Percentiles rank a stretch among this genome's conserved stretches.
These are phyloP conservation scores for Sonneratia alba DNA, from an alignment of 345 rosid genomes.

Conservation along the genomic window DNA sequence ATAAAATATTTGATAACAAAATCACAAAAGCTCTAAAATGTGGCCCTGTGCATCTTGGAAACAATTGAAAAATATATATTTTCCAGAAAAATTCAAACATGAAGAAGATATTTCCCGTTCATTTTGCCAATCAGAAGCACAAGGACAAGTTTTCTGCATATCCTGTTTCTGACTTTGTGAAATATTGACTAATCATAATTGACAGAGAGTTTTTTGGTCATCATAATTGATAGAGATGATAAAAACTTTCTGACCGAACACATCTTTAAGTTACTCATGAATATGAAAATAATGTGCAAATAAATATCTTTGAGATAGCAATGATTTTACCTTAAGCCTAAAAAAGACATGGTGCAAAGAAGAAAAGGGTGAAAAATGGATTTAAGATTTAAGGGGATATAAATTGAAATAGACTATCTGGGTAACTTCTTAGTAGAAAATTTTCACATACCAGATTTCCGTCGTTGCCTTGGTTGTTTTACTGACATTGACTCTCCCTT, in stretches of 20 bases:
- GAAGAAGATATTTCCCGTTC: neutral
- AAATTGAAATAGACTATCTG: neutral
- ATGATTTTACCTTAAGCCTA: neutral
- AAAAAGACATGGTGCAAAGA: neutral
- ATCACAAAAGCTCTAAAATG: neutral
- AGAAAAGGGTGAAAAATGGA: neutral
- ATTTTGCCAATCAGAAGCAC: neutral
- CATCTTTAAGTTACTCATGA: neutral
- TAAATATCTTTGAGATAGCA: neutral
- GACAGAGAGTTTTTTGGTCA: neutral
- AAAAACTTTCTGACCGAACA: neutral
- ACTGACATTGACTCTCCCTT: constrained; percentile 49
- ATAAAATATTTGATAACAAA: neutral
- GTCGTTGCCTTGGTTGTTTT: constrained; percentile 68
- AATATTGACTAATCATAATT: neutral
- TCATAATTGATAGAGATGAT: neutral
- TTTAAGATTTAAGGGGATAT: neutral
- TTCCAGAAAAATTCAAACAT: neutral
- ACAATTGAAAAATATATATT: neutral
- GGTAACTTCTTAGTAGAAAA: neutral
- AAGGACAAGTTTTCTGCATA: neutral
- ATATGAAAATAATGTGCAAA: neutral
- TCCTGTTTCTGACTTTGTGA: neutral
- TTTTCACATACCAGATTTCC: constrained; percentile 56
- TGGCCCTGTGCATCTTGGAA: neutral